Percentiles rank a stretch among this genome's conserved stretches.
phyloP scores from a whole-genome alignment of 192 early-diverging fungal genomes.

The Coemansia asiatica region DNA sequence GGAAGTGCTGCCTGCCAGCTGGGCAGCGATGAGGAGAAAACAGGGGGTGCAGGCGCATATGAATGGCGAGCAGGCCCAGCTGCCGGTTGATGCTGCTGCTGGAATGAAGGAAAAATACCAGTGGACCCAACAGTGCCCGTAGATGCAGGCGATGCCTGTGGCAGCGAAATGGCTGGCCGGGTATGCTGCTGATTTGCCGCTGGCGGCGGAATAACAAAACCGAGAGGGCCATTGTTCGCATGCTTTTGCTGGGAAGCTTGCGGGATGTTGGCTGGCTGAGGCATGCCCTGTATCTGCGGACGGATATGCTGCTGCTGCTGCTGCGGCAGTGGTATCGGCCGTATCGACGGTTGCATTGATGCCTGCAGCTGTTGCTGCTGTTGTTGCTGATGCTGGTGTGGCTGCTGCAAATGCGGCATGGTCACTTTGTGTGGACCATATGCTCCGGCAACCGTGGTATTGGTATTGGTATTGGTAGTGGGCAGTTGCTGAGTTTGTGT shows the following conservation, averaged over 20 bases:
- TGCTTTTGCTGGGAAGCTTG: not conserved
- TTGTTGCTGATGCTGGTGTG: constrained; percentile 7
- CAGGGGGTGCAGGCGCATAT: not conserved
- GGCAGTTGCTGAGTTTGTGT: not conserved
- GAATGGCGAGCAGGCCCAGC: not conserved
- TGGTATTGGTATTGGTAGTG: not conserved
- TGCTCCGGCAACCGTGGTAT: not conserved
- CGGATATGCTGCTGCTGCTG: not conserved
- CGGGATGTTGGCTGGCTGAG: not conserved
- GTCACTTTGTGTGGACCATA: not conserved
- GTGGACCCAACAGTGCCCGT: not conserved
- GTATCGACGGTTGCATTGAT: not conserved
- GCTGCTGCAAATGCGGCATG: not conserved
- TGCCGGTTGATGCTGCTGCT: not conserved
- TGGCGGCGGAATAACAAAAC: constrained; percentile 3
- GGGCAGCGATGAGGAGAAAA: not conserved
- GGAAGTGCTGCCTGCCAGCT: not conserved
- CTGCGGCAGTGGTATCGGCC: not conserved
- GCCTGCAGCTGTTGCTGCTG: not conserved
- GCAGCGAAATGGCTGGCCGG: not conserved
- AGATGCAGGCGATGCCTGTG: not conserved
- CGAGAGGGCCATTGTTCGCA: constrained; percentile 1
- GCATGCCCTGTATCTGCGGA: not conserved
- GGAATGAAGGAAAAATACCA: not conserved
- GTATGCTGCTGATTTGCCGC: not conserved